Percentiles rank a stretch among this genome's conserved stretches.
Evolutionary conservation across 116 monocot genomes (phyloP).

Genomic region (Thalassia testudinum): DNA sequence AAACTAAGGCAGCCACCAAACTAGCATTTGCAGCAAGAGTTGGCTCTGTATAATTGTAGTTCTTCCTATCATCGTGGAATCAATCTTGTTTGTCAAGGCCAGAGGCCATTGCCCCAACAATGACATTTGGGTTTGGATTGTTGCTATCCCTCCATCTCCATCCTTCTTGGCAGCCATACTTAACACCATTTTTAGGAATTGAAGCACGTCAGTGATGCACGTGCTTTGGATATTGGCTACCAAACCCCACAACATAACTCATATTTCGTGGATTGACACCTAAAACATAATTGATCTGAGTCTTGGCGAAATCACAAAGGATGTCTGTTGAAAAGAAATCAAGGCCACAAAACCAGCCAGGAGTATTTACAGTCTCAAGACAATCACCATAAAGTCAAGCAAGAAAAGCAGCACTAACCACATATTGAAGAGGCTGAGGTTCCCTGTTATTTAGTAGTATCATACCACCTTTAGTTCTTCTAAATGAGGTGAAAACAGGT

Average conservation of each 20-base stretch:
- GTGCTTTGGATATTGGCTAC: constrained; percentile 17
- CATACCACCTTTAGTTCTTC: constrained; percentile 29
- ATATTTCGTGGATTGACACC: constrained; percentile 32
- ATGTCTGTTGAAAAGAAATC: constrained; percentile 27
- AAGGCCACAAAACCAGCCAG: constrained; percentile 38
- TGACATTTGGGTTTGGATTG: constrained; percentile 20
- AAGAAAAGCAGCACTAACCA: constrained; percentile 36
- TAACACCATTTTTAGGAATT: constrained; percentile 22
- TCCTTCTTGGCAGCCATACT: constrained; percentile 26
- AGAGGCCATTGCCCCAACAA: constrained; percentile 31
- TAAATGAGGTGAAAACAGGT: constrained; percentile 24
- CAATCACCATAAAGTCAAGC: constrained; percentile 33
- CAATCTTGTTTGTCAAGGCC: constrained; percentile 28
- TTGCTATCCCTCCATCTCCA: constrained; percentile 29
- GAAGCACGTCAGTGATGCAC: constrained; percentile 31
- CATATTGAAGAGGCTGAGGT: constrained; percentile 38
- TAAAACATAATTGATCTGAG: constrained; percentile 31
- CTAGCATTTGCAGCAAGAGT: constrained; percentile 31
- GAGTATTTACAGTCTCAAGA: constrained; percentile 27
- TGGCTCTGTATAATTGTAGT: constrained; percentile 35
- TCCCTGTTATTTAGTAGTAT: constrained; percentile 34
- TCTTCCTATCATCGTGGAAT: constrained; percentile 18
- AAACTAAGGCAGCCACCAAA: constrained; percentile 25
- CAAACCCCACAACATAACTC: constrained; percentile 34
- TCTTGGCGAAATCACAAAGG: constrained; percentile 26